Percentiles rank a stretch among this genome's conserved stretches.
phyloP scores from a whole-genome alignment of 176 grass and related monocot species.

The Eragrostis nindensis region DNA sequence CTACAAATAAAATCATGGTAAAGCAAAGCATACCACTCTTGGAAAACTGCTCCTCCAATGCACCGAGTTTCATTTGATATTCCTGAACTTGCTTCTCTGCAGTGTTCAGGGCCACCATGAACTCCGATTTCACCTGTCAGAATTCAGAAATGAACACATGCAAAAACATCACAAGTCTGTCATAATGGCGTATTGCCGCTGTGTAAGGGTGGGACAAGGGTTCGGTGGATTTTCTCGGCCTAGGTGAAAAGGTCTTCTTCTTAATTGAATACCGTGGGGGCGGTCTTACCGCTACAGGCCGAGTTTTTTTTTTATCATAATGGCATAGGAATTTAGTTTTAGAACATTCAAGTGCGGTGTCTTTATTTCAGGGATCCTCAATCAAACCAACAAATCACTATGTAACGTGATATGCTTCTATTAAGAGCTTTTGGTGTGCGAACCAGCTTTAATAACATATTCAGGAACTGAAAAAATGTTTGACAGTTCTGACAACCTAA shows the following conservation, averaged over 20 bases:
- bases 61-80: conserved; percentile 63
- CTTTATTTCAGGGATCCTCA: conserved; percentile 15
- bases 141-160: conserved; percentile 22
- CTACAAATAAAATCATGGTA: conserved; percentile 4
- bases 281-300: too few species aligned
- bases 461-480: background rate
- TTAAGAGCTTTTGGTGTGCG: background rate
- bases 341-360: conserved; percentile 3
- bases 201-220: too few species aligned
- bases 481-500: background rate
- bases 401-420: background rate
- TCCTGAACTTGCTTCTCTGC: conserved; percentile 76
- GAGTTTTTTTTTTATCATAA: too few species aligned
- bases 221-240: too few species aligned
- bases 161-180: conserved; percentile 5
- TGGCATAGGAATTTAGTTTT: background rate
- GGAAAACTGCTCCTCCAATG: conserved; percentile 55
- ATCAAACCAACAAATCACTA: conserved; percentile 6
- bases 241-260: too few species aligned
- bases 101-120: conserved; percentile 69
- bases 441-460: too few species aligned
- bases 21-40: conserved; percentile 63
- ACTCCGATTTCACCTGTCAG: conserved; percentile 87
- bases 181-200: too few species aligned
- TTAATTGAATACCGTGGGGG: too few species aligned